Evolutionary conservation across 257 asterid species (phyloP).

Genomic region (Fraxinus quadrangulata): DNA sequence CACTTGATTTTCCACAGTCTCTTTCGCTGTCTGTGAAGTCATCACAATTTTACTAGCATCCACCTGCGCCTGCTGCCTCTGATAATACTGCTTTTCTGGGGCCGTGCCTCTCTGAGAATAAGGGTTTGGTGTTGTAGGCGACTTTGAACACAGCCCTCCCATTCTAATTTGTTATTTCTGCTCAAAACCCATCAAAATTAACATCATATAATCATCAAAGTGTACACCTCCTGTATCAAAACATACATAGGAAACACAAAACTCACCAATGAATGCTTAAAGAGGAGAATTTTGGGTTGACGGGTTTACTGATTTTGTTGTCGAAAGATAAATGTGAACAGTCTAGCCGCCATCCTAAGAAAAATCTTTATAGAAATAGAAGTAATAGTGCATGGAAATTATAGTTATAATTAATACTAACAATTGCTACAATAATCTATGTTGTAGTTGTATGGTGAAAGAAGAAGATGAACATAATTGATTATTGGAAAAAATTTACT

Average conservation of each 20-base stretch:
- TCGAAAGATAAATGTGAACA: slow-evolving; percentile 16
- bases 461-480: not conserved
- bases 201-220: slow-evolving; percentile 26
- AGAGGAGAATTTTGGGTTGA: not conserved
- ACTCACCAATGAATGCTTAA: slow-evolving; percentile 22
- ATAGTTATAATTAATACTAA: not conserved
- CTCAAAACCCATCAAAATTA: slow-evolving; percentile 13
- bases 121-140: slow-evolving; percentile 33
- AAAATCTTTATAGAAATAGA: not conserved
- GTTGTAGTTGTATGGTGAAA: not conserved
- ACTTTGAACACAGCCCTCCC: slow-evolving; percentile 50
- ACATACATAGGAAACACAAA: not conserved
- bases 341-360: slow-evolving; percentile 13
- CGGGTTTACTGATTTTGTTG: slow-evolving; percentile 25
- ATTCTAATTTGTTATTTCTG: slow-evolving; percentile 22
- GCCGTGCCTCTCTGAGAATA: slow-evolving; percentile 35
- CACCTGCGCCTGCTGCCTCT: slow-evolving; percentile 29
- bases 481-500: not conserved
- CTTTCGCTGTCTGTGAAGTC: slow-evolving; percentile 22
- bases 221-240: not conserved
- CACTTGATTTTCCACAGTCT: slow-evolving; percentile 23
- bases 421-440: not conserved
- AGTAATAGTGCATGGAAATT: not conserved
- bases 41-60: slow-evolving; percentile 22
- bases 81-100: slow-evolving; percentile 25